These are phyloP conservation scores for Saccharomyces pastorianus DNA, from an alignment of 1,139 yeast genomes.

Conservation along the genomic window DNA sequence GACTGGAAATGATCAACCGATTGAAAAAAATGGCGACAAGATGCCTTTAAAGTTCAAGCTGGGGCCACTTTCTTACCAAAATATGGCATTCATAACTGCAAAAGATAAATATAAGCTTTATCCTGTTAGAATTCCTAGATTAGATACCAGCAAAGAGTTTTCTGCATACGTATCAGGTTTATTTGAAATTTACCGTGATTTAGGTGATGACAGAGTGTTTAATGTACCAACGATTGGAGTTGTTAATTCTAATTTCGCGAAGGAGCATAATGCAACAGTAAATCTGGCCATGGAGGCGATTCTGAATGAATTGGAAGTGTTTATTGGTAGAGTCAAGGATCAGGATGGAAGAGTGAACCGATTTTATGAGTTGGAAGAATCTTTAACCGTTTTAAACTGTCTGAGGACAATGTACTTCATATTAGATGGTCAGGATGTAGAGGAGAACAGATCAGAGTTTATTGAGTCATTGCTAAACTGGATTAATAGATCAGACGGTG, in stretches of 20 bases:
- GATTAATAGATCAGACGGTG: conserved; percentile 58
- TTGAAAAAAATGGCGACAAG: conserved; percentile 22
- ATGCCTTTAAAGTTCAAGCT: conserved; percentile 37
- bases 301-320: conserved; percentile 31
- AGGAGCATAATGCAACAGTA: conserved; percentile 30
- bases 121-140: conserved; percentile 34
- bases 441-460: conserved; percentile 27
- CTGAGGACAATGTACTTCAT: conserved; percentile 48
- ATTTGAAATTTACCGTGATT: conserved; percentile 33
- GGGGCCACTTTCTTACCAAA: conserved; percentile 36
- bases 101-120: conserved; percentile 32
- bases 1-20: conserved; percentile 17
- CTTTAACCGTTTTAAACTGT: conserved; percentile 48
- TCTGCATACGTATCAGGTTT: conserved; percentile 34
- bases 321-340: conserved; percentile 21
- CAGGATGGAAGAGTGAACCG: conserved; percentile 15
- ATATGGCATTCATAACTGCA: conserved; percentile 36
- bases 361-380: conserved; percentile 40
- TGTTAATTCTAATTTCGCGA: conserved; percentile 29
- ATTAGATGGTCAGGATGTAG: conserved; percentile 38
- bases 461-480: conserved; percentile 39
- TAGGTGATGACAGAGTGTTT: conserved; percentile 35
- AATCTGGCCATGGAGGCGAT: conserved; percentile 33
- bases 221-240: conserved; percentile 35
- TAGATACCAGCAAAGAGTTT: conserved; percentile 34